A percentile compares a stretch with the other conserved stretches of the same genome.
Evolutionary conservation across 352 stramenopile genomes (phyloP).

Genomic region (Phytopythium helicoides): DNA sequence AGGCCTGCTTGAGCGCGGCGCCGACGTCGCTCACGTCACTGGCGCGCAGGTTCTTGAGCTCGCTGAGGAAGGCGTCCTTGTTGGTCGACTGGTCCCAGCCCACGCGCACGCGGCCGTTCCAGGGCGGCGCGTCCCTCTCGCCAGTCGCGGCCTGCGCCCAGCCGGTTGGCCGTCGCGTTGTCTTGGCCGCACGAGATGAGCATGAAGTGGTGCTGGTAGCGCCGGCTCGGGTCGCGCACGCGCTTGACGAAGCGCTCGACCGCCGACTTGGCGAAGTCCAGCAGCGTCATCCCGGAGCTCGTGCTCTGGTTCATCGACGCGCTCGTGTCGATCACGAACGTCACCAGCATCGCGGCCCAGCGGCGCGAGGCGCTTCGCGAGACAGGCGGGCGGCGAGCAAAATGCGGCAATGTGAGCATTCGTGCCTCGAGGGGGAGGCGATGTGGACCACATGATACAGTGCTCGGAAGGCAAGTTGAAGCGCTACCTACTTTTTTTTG

Average conservation of each 20-base stretch:
- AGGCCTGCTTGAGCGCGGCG: constrained; percentile 67
- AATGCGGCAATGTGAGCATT: no score
- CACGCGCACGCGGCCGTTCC: constrained; percentile 72
- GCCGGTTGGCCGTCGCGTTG: constrained; percentile 20
- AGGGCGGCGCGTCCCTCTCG: constrained; percentile 15
- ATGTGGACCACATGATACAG: not conserved
- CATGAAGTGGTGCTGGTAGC: constrained; percentile 90
- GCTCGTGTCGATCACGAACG: constrained; percentile 89
- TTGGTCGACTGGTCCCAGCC: constrained; percentile 87
- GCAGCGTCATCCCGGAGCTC: constrained; percentile 84
- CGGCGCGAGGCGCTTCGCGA: not conserved
- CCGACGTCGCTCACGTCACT: constrained; percentile 81
- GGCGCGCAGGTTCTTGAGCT: constrained; percentile 83
- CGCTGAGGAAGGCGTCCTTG: constrained; percentile 75
- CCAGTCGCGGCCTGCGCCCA: constrained; percentile 4
- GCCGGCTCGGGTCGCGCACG: constrained; percentile 73
- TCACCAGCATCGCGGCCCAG: constrained; percentile 66
- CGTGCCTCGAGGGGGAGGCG: no score
- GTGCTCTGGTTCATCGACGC: constrained; percentile 91
- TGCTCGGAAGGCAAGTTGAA: not conserved
- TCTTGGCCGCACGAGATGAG: constrained; percentile 72
- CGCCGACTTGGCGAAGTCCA: constrained; percentile 88
- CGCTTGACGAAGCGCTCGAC: constrained; percentile 88
- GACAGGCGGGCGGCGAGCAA: not conserved
- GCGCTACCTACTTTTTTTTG: no score